These are phyloP conservation scores for Rhodotorula kratochvilovae DNA, from an alignment of 768 basidiomycete species.

Conservation along the genomic window DNA sequence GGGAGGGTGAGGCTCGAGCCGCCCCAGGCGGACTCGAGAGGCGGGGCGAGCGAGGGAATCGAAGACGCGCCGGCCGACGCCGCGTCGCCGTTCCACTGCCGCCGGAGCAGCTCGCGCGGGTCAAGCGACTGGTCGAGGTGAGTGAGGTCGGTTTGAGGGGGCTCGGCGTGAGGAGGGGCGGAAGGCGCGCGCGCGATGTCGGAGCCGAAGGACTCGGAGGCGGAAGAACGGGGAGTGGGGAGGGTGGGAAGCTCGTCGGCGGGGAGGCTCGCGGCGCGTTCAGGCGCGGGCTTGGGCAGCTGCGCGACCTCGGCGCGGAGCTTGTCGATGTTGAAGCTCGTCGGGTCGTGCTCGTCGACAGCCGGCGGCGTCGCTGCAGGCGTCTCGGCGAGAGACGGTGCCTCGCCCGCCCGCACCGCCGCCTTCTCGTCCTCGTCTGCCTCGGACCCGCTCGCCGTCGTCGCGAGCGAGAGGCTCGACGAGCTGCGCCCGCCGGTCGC, in stretches of 20 bases:
- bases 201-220: neutral
- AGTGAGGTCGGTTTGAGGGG: slow-evolving; percentile 24
- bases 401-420: neutral
- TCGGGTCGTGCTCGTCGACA: neutral
- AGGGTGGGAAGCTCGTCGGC: neutral
- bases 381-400: too few relatives aligned
- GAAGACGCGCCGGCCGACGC: neutral
- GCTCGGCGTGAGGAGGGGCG: slow-evolving; percentile 5
- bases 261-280: slow-evolving; percentile 10
- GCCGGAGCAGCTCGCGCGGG: slow-evolving; percentile 31
- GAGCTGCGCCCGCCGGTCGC: neutral
- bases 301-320: slow-evolving; percentile 39
- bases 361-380: neutral
- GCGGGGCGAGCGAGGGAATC: neutral
- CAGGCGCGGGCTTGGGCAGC: slow-evolving; percentile 15
- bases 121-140: slow-evolving; percentile 34
- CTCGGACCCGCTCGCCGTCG: neutral
- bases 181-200: slow-evolving; percentile 10
- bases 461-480: slow-evolving; percentile 20
- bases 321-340: slow-evolving; percentile 36
- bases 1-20: slow-evolving; percentile 5
- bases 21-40: slow-evolving; percentile 14
- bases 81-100: slow-evolving; percentile 32
- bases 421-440: slow-evolving; percentile 1
- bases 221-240: neutral